Base-by-base conservation (phyloP, 768 basidiomycete genomes). In the Coprinopsis marcescibilis region DNA sequence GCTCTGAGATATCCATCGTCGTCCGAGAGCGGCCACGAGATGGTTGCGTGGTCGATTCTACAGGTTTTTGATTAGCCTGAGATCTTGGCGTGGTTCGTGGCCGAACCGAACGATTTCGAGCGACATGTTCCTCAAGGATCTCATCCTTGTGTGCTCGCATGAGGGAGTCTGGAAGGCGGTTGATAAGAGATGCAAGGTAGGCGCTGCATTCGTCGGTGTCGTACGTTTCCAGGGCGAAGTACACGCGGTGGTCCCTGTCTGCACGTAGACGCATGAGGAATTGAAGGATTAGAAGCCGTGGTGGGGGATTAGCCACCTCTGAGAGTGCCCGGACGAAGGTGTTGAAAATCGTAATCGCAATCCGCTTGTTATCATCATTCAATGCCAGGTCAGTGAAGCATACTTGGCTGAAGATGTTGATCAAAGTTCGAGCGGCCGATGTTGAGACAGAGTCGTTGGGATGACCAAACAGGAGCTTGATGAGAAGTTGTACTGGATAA, bases 191-290 rank as follows among this genome's bases (percentile, higher is more conserved):
- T 1, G 84, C 83, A 5, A 91, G 77, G 35, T 71, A 70, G 3
- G 62, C 55, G 23, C 80, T 72, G 34, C 83, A 71, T 5, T 78
- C 77, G 43, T 85, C 73, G 1, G 70, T 65, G 52, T 86, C 84
- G 52, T 73, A 71, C 15, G 65, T 68, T 13, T 63, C 64, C 35
- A 73, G 66, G 15, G 77, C 72, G 46, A 85, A 83, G 61, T 83
- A 96, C 32, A 98, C 57, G 10, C 84, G 75, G 58, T 99, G 95
- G 54, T 93, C 87, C 1, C 89, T 80, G 59, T 96, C 94, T 0
- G 88, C 92, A 46, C 95, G 76, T 15, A 98, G 69, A 12, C 90
- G 81, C 71, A 93, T 81, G 52, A 96, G 61, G 70, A 95, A 96
- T 59, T 92, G 89, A 15, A 98, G 68, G 3, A 85, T 73, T 11